These are phyloP conservation scores for Simplicillium sp. DNA, from an alignment of 2,329 filamentous ascomycete genomes.

Conservation along the genomic window DNA sequence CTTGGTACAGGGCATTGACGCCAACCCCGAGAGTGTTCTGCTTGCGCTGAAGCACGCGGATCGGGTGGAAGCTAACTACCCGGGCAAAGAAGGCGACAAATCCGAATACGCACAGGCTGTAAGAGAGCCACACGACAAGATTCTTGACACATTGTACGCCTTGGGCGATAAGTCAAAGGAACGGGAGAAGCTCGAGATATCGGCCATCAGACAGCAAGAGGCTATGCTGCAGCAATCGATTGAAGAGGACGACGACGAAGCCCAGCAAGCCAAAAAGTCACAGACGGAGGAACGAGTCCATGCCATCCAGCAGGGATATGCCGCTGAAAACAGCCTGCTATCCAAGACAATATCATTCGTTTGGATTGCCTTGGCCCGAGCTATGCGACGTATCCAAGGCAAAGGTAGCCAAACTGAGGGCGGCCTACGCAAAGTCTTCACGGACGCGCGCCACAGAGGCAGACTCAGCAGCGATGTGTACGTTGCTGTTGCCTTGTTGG, in stretches of 20 bases:
- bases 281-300: constrained; percentile 56
- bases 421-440: constrained; percentile 81
- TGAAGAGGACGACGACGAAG: constrained; percentile 40
- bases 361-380: constrained; percentile 90
- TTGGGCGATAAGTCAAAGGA: constrained; percentile 66
- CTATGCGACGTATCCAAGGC: constrained; percentile 90
- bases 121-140: constrained; percentile 71
- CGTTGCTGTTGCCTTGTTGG: constrained; percentile 83
- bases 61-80: constrained; percentile 69
- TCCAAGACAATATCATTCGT: constrained; percentile 82
- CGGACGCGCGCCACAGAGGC: constrained; percentile 77
- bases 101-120: constrained; percentile 70
- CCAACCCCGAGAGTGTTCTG: constrained; percentile 89
- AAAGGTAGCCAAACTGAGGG: constrained; percentile 58
- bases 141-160: constrained; percentile 81
- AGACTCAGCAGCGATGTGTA: constrained; percentile 92
- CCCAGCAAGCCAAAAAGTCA: constrained; percentile 35
- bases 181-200: constrained; percentile 48
- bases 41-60: constrained; percentile 86
- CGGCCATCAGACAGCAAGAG: constrained; percentile 42
- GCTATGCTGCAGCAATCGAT: constrained; percentile 28
- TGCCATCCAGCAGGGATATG: constrained; percentile 56
- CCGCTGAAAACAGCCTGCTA: constrained; percentile 63
- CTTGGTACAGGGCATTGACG: constrained; percentile 69
- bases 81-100: constrained; percentile 69